Evolutionary conservation across 2,329 filamentous ascomycete species (phyloP).

Genomic region (Fusarium sp.): DNA sequence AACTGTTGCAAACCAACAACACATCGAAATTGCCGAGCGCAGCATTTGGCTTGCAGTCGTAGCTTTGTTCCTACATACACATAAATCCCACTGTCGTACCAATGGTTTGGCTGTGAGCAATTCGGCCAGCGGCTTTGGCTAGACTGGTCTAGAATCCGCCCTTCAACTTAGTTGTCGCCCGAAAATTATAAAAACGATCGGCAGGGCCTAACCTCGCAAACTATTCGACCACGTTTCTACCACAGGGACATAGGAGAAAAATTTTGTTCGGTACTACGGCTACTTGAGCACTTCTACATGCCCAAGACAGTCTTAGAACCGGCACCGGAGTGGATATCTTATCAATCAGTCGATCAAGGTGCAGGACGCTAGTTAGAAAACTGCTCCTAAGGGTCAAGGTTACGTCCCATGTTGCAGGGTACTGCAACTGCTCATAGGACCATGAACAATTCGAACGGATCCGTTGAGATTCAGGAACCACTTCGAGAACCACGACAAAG

Average conservation of each 20-base stretch:
- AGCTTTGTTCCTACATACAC: neutral
- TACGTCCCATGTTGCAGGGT: constrained; percentile 27
- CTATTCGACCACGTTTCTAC: neutral
- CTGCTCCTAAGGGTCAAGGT: constrained; percentile 14
- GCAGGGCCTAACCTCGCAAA: neutral
- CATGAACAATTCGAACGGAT: constrained; percentile 17
- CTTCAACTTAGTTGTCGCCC: neutral
- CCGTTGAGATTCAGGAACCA: constrained; percentile 12
- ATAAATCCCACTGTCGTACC: neutral
- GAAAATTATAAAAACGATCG: neutral
- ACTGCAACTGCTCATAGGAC: constrained; percentile 7
- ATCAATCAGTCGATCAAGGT: constrained; percentile 51
- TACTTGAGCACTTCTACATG: constrained; percentile 10
- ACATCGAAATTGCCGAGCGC: constrained; percentile 17
- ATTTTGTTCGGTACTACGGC: neutral
- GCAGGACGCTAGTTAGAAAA: constrained; percentile 42
- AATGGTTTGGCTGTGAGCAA: neutral
- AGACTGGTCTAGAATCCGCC: neutral
- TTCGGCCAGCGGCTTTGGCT: neutral
- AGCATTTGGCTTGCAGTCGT: constrained; percentile 14
- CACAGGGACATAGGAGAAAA: neutral
- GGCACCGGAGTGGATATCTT: constrained; percentile 43
- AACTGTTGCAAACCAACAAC: constrained; percentile 41
- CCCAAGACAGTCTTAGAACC: neutral
- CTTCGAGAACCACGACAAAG: constrained; percentile 13